A percentile compares a stretch with the other conserved stretches of the same genome.
Evolutionary conservation across 805 yeast genomes (phyloP).

Genomic region (Debaryomyces castellii): DNA sequence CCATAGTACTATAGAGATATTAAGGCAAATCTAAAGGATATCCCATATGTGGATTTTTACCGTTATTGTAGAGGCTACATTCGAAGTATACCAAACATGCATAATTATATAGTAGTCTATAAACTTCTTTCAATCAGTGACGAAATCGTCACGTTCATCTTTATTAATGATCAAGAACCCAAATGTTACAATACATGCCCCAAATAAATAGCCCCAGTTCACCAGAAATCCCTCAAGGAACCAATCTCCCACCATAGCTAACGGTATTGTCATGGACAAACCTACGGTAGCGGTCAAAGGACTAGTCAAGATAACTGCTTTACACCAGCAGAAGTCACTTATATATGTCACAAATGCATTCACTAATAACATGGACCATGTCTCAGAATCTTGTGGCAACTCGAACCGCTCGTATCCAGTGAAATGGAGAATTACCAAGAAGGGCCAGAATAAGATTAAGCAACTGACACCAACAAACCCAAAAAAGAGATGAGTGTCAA

Average conservation of each 20-base stretch:
- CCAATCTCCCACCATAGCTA: constrained; percentile 91
- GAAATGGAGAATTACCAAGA: constrained; percentile 62
- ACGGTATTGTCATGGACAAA: constrained; percentile 86
- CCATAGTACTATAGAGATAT: no score
- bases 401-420: constrained; percentile 69
- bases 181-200: constrained; percentile 75
- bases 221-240: constrained; percentile 64
- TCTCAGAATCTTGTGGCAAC: constrained; percentile 56
- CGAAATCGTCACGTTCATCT: constrained; percentile 67
- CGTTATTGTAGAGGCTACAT: neutral
- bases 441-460: constrained; percentile 76
- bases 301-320: constrained; percentile 88
- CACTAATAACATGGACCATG: constrained; percentile 38
- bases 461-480: constrained; percentile 94
- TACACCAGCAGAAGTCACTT: constrained; percentile 94
- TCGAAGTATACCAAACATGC: neutral
- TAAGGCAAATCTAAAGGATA: no score
- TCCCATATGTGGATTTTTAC: no score
- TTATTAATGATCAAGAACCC: constrained; percentile 84
- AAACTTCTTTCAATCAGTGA: constrained; percentile 7
- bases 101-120: neutral
- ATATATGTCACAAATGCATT: constrained; percentile 80
- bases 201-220: constrained; percentile 64
- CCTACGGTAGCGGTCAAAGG: constrained; percentile 97
- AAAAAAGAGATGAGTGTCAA: constrained; percentile 85